Evolutionary conservation across 257 asterid species (phyloP).

Genomic region (Petunia axillaris): DNA sequence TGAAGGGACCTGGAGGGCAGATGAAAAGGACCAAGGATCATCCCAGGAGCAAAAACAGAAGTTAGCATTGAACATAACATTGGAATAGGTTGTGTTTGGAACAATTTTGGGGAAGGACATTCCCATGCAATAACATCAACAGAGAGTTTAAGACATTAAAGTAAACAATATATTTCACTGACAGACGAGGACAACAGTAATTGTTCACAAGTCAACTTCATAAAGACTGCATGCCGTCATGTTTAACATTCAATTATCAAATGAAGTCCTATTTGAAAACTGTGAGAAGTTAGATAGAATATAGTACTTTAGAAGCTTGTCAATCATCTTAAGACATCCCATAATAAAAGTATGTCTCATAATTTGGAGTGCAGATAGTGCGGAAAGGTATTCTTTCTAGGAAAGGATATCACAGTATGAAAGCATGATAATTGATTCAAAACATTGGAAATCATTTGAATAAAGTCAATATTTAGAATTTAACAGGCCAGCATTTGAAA

Average conservation of each 20-base stretch:
- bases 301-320: background rate
- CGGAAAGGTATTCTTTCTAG: background rate
- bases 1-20: constrained; percentile 60
- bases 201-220: background rate
- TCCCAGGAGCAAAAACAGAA: background rate
- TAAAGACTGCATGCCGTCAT: background rate
- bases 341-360: background rate
- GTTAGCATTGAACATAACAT: background rate
- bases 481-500: background rate
- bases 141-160: background rate
- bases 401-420: background rate
- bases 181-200: background rate
- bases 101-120: background rate
- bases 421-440: background rate
- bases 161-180: background rate
- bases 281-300: background rate
- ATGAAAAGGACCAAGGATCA: background rate
- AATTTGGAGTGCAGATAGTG: background rate
- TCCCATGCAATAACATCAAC: background rate
- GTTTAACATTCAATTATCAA: background rate
- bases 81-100: background rate
- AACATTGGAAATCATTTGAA: background rate
- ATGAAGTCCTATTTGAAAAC: constrained; percentile 1
- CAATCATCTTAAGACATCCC: constrained; percentile 8
- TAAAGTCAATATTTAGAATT: background rate